phyloP scores from a whole-genome alignment of 306 rosid genomes.

The Cicer arietinum region DNA sequence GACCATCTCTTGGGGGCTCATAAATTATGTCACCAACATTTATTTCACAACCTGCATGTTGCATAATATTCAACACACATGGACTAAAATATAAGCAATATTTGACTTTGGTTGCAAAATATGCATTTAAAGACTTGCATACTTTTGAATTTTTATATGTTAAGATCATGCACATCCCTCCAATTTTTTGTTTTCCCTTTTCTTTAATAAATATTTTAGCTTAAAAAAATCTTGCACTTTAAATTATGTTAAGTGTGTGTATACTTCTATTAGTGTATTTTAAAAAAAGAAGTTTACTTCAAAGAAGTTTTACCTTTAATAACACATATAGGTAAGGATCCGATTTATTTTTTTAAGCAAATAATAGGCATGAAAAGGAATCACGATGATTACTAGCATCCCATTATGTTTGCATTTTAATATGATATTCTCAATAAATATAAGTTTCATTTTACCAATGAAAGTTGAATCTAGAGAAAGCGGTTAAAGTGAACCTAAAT shows the following conservation, averaged over 20 bases:
- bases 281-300: not conserved
- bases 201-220: no score
- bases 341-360: no score
- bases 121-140: no score
- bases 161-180: not conserved
- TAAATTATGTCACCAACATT: slow-evolving; percentile 60
- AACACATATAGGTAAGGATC: no score
- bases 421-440: no score
- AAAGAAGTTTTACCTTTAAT: not conserved
- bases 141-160: not conserved
- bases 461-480: no score
- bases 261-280: not conserved
- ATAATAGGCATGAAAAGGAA: no score
- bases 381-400: no score
- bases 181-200: no score
- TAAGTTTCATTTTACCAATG: no score
- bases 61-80: slow-evolving; percentile 1
- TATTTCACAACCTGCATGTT: slow-evolving; percentile 59
- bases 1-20: slow-evolving; percentile 79
- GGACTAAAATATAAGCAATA: not conserved
- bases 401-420: no score
- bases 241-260: not conserved
- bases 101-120: not conserved
- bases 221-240: not conserved
- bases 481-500: no score